phyloP scores from a whole-genome alignment of 225 moss, liverwort and hornwort species.

The Bryum argenteum region DNA sequence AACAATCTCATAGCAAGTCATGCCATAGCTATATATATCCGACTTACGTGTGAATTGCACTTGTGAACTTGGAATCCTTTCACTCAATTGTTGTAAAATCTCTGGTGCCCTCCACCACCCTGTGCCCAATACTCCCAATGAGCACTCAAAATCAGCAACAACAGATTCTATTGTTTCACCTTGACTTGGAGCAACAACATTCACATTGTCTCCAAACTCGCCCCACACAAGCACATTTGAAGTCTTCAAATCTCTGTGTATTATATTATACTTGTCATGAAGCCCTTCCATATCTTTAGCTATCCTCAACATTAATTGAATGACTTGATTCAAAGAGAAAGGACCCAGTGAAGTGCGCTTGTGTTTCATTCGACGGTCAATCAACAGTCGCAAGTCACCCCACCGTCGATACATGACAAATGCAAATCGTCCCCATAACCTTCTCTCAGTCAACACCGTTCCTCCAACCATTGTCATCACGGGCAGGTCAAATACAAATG shows the following conservation, averaged over 20 bases:
- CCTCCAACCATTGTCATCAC: background rate
- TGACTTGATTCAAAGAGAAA: background rate
- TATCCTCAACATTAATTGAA: background rate
- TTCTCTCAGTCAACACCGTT: background rate
- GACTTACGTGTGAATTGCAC: background rate
- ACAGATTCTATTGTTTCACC: background rate
- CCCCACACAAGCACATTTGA: background rate
- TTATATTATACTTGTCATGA: background rate
- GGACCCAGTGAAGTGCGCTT: rapidly evolving
- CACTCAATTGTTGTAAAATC: background rate
- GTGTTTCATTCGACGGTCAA: background rate
- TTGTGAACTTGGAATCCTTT: background rate
- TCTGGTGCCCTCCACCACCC: too few species aligned
- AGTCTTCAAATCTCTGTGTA: slow-evolving; percentile 5
- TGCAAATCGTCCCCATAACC: background rate
- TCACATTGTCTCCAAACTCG: background rate
- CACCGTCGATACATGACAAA: too few species aligned
- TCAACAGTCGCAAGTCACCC: slow-evolving; percentile 5
- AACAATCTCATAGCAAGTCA: background rate
- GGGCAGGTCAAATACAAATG: background rate
- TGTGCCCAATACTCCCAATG: background rate
- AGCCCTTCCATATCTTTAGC: background rate
- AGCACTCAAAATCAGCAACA: slow-evolving; percentile 24
- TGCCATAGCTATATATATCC: slow-evolving; percentile 9
- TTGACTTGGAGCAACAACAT: rapidly evolving